A percentile compares a stretch with the other conserved stretches of the same genome.
phyloP scores from a whole-genome alignment of 192 early-diverging fungal species.

The Ambispora gerdemannii region DNA sequence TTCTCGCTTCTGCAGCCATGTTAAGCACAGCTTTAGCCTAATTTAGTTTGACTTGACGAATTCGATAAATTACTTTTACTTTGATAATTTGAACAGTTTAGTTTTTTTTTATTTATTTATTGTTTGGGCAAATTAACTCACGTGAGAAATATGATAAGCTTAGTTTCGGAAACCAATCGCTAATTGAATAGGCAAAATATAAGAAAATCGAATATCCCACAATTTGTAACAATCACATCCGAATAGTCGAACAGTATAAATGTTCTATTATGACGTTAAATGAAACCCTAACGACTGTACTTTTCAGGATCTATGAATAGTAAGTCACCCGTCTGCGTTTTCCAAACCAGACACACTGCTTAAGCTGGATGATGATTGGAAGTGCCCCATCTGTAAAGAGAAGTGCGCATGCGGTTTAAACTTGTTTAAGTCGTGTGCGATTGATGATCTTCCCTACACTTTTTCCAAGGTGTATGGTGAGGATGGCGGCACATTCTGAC shows the following conservation, averaged over 20 bases:
- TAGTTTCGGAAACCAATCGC: too few relatives aligned
- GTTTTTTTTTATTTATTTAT: too few relatives aligned
- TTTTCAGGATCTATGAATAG: slow-evolving; percentile 39
- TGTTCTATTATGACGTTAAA: background rate
- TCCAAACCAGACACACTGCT: slow-evolving; percentile 35
- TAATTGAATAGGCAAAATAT: too few relatives aligned
- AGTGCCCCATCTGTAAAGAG: slow-evolving; percentile 31
- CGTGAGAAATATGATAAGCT: too few relatives aligned
- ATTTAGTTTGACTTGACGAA: too few relatives aligned
- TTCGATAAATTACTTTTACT: too few relatives aligned
- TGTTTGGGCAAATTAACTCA: too few relatives aligned
- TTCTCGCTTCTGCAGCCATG: slow-evolving; percentile 29
- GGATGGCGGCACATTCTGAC: slow-evolving; percentile 32
- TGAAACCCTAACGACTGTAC: slow-evolving; percentile 32
- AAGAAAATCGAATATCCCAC: background rate
- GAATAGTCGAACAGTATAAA: background rate
- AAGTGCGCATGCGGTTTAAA: slow-evolving; percentile 16
- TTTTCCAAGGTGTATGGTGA: slow-evolving; percentile 15
- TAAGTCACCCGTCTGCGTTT: slow-evolving; percentile 37
- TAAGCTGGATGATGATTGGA: slow-evolving; percentile 32
- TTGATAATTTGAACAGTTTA: too few relatives aligned
- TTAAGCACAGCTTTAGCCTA: too few relatives aligned
- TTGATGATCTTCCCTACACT: slow-evolving; percentile 33
- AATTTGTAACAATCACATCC: background rate
- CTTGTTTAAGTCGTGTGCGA: slow-evolving; percentile 4